Evolutionary conservation across 257 asterid species (phyloP).

Genomic region (Nicotiana undulata): DNA sequence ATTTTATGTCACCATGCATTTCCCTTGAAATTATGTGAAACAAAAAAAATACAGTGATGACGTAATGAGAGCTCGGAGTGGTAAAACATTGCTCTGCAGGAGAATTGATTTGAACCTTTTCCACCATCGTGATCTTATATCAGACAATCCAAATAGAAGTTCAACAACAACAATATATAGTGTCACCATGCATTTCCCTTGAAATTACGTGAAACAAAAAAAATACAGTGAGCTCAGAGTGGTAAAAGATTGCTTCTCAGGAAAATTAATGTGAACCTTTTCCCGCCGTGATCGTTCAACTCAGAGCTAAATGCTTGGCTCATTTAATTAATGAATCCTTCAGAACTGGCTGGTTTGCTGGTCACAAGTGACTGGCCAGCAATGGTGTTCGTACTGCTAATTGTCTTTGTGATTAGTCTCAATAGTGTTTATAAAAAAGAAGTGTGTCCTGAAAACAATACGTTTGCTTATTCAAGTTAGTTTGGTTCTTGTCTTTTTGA

Average conservation of each 20-base stretch:
- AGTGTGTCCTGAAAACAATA: not conserved
- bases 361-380: not conserved
- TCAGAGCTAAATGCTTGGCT: not conserved
- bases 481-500: not conserved
- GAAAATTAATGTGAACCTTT: not conserved
- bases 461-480: not conserved
- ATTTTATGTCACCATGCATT: not conserved
- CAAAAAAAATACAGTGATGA: not conserved
- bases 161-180: not conserved
- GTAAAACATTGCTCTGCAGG: not conserved
- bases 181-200: not conserved
- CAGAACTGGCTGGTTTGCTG: not conserved
- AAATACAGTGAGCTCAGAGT: not conserved
- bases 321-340: not conserved
- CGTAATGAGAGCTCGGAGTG: not conserved
- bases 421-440: not conserved
- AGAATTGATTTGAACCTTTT: too few relatives aligned
- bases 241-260: not conserved
- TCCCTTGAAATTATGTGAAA: not conserved
- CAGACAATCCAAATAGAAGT: too few relatives aligned
- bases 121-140: too few relatives aligned
- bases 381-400: not conserved
- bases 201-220: not conserved
- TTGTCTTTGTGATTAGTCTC: not conserved
- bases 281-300: not conserved